Base-by-base conservation (phyloP, 23 red algal genomes). In the Cyanidium caldarium region DNA sequence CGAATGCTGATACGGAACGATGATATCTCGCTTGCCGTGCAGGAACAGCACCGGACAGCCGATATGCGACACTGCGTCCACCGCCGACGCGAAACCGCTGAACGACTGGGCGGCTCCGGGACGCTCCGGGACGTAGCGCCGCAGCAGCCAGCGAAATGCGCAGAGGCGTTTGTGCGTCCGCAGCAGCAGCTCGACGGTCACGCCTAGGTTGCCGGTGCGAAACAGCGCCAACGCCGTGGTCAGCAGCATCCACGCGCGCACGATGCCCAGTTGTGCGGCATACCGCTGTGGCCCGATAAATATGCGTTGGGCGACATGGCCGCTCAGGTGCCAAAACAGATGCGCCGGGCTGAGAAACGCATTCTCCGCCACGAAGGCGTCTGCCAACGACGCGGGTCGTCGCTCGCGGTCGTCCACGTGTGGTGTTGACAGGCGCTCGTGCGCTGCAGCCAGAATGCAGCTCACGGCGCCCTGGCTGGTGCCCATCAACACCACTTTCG, bases 401-500 rank as follows among this genome's bases (percentile, higher is more conserved):
- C 51, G 10, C 7, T 61, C 10, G 31, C 51, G n/a, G 10, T 61
- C 7, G 7, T 28, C 13, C 7, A 21, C 19, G 10, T 28, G 10
- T 25, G 7, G 7, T 25, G 51, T 61, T 25, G n/a, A n/a, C n/a
- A n/a, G n/a, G n/a, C n/a, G n/a, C n/a, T 14, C n/a, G 51, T 61
- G 31, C n/a, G 51, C 51, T 28, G 51, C 51, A 25, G 51, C 51
- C n/a, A 28, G 31, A 5, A 25, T 5, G 21, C n/a, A 16, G 21
- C 51, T 61, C 51, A 61, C 51, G 51, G 51, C 51, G 31, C 51
- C 51, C 31, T 61, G 51, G 21, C 51, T 61, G 13, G 51, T 61
- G 10, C 51, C 51, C 10, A 61, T 25, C n/a, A 61, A 28, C 31
- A 25, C 51, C 51, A 61, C 13, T 16, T 28, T 16, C 19, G 31